Evolutionary conservation across 2,329 filamentous ascomycete genomes (phyloP).

Genomic region (Aspergillus quadricinctus): DNA sequence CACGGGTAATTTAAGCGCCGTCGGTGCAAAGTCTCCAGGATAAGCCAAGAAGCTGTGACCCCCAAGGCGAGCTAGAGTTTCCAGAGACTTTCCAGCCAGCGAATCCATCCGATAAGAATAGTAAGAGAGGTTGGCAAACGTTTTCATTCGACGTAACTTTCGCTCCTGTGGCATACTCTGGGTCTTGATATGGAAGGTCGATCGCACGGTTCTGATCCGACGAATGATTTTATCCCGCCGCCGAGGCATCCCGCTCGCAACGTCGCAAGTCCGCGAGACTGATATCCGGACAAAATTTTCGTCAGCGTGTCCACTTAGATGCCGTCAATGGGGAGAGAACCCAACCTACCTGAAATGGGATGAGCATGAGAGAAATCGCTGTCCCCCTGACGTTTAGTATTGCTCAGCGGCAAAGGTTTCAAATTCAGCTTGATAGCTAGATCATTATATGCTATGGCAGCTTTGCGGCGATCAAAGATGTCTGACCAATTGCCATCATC

Average conservation of each 20-base stretch:
- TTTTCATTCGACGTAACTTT: constrained; percentile 37
- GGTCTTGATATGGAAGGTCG: constrained; percentile 24
- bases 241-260: constrained; percentile 2
- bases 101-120: constrained; percentile 27
- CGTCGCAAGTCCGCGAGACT: not conserved
- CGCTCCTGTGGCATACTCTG: constrained; percentile 12
- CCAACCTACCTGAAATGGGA: constrained; percentile 3
- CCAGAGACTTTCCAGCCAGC: constrained; percentile 34
- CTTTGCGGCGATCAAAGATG: constrained; percentile 21
- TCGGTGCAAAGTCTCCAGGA: constrained; percentile 35
- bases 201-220: constrained; percentile 34
- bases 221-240: constrained; percentile 21
- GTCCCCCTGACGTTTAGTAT: constrained; percentile 2
- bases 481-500: constrained; percentile 18
- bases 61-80: constrained; percentile 41
- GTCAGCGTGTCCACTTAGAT: not conserved
- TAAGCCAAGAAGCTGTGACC: constrained; percentile 38
- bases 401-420: constrained; percentile 12
- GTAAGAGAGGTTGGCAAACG: constrained; percentile 30
- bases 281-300: not conserved
- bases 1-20: constrained; percentile 36
- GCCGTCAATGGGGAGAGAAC: not conserved
- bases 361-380: not conserved
- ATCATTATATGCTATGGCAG: constrained; percentile 27
- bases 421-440: constrained; percentile 22